These are phyloP conservation scores for Colletotrichum sp. DNA, from an alignment of 2,329 filamentous ascomycete species.

Conservation along the genomic window DNA sequence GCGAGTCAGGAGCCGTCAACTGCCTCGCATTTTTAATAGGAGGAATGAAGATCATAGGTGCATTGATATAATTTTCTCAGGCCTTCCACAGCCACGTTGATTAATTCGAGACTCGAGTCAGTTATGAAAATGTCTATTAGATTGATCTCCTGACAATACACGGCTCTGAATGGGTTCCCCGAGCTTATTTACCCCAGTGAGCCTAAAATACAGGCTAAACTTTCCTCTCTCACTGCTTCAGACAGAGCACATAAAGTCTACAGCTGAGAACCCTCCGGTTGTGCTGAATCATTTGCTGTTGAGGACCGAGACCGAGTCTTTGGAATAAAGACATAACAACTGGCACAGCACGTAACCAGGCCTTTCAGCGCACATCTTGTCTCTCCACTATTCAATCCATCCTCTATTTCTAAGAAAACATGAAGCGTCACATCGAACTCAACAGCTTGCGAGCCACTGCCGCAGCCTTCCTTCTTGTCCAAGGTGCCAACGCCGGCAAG, in stretches of 20 bases:
- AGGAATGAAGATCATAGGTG: not conserved
- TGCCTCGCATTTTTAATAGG: not conserved
- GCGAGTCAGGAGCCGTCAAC: not conserved
- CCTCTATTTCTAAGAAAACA: not conserved
- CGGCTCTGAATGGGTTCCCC: not conserved
- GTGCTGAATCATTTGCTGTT: not conserved
- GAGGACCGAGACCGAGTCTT: not conserved
- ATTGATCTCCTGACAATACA: not conserved
- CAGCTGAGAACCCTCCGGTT: not conserved
- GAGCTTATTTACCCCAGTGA: not conserved
- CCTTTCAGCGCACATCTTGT: not conserved
- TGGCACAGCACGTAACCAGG: not conserved
- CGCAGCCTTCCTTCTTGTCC: not conserved
- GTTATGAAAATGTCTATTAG: not conserved
- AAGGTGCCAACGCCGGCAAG: not conserved
- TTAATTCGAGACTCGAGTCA: not conserved
- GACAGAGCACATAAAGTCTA: not conserved
- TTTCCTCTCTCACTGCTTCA: not conserved
- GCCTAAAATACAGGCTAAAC: not conserved
- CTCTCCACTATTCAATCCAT: not conserved
- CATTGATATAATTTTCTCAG: not conserved
- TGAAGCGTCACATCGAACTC: not conserved
- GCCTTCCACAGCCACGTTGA: not conserved
- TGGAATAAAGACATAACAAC: not conserved
- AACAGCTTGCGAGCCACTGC: not conserved